Evolutionary conservation across 495 filamentous ascomycete genomes (phyloP).

Genomic region (Lophiotrema nucula): DNA sequence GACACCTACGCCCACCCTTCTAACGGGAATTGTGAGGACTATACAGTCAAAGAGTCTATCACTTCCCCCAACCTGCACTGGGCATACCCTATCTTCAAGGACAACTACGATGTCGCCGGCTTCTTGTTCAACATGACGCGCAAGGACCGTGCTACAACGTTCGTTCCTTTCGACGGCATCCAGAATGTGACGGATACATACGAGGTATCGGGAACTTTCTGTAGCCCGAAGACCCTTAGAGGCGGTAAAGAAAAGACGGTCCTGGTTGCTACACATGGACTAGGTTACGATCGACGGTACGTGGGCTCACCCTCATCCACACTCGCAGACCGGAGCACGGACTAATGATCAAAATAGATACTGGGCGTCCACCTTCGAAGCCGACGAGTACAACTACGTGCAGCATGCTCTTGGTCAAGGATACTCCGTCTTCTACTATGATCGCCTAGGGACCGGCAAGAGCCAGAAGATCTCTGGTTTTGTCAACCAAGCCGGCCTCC

Average conservation of each 20-base stretch:
- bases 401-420: conserved; percentile 22
- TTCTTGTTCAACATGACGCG: conserved; percentile 7
- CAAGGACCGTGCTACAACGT: conserved; percentile 1
- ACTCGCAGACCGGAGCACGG: no score
- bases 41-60: conserved; percentile 2
- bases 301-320: not conserved
- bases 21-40: conserved; percentile 29
- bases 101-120: conserved; percentile 27
- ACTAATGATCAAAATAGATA: conserved; percentile 21
- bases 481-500: conserved; percentile 15
- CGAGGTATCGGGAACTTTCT: conserved; percentile 24
- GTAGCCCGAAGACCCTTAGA: conserved; percentile 13
- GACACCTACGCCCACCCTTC: no score
- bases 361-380: conserved; percentile 23
- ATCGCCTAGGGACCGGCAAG: conserved; percentile 30
- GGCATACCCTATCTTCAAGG: conserved; percentile 8
- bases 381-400: conserved; percentile 30
- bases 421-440: conserved; percentile 36
- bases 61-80: conserved; percentile 13
- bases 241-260: conserved; percentile 26
- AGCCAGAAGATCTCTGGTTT: conserved; percentile 30
- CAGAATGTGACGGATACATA: conserved; percentile 19
- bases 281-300: conserved; percentile 30
- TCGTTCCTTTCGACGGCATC: conserved; percentile 7
- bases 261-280: conserved; percentile 29